phyloP scores from a whole-genome alignment of 164 flowering plant genomes.

The Buxus sempervirens region DNA sequence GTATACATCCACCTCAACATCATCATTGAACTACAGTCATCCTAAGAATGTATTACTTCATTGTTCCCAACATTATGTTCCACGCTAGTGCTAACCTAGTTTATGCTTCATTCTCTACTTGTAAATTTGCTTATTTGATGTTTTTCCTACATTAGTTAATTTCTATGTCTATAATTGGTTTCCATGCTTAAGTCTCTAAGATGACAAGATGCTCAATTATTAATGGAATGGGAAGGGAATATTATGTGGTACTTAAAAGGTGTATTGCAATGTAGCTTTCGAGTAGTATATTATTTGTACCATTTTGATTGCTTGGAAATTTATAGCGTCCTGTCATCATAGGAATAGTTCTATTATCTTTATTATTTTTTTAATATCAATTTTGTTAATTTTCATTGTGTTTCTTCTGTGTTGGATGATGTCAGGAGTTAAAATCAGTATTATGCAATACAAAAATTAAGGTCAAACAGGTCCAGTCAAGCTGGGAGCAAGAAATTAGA shows the following conservation, averaged over 20 bases:
- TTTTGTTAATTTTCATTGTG: background rate
- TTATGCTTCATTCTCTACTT: too few relatives aligned
- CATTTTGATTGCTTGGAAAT: too few relatives aligned
- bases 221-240: background rate
- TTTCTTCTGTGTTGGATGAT: background rate
- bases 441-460: constrained; percentile 42
- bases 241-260: too few relatives aligned
- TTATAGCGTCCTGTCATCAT: too few relatives aligned
- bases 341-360: too few relatives aligned
- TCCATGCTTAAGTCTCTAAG: background rate
- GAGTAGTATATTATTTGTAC: too few relatives aligned
- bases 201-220: background rate
- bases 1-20: background rate
- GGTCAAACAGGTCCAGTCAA: constrained; percentile 37
- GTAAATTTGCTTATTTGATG: background rate
- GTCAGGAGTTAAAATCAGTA: constrained; percentile 54
- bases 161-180: background rate
- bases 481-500: constrained; percentile 55
- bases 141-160: background rate
- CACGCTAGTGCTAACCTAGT: too few relatives aligned
- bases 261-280: too few relatives aligned
- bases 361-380: background rate
- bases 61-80: too few relatives aligned
- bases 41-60: too few relatives aligned
- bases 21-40: too few relatives aligned